Evolutionary conservation across 192 early-diverging fungal genomes (phyloP).

Genomic region (Tieghemiomyces parasiticus): DNA sequence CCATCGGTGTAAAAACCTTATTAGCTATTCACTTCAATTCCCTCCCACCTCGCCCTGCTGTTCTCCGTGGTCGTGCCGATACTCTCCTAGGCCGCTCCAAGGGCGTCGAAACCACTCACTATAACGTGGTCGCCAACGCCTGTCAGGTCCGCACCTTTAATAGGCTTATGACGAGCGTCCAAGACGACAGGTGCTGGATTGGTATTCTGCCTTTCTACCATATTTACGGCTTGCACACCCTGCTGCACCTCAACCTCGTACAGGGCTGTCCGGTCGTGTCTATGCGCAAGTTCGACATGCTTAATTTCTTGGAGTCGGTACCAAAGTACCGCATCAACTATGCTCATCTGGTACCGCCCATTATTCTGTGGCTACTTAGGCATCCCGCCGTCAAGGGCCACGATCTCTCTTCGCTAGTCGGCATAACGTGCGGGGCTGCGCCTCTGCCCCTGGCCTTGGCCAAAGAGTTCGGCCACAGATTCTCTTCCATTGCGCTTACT

Average conservation of each 20-base stretch:
- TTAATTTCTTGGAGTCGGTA: constrained; percentile 40
- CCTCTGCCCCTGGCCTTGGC: constrained; percentile 58
- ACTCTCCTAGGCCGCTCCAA: constrained; percentile 41
- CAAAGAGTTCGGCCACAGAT: constrained; percentile 24
- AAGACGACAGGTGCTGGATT: not conserved
- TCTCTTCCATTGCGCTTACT: constrained; percentile 26
- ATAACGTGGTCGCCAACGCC: constrained; percentile 52
- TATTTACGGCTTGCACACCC: constrained; percentile 46
- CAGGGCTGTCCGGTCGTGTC: constrained; percentile 21
- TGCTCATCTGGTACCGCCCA: constrained; percentile 48
- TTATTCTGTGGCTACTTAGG: constrained; percentile 55
- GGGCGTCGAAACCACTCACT: constrained; percentile 48
- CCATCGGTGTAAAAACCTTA: too few relatives aligned
- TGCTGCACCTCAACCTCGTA: constrained; percentile 22
- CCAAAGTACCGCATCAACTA: constrained; percentile 55
- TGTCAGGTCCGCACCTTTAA: constrained; percentile 23
- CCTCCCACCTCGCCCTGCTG: too few relatives aligned
- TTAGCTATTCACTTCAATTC: too few relatives aligned
- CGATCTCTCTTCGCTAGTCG: constrained; percentile 48
- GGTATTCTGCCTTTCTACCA: constrained; percentile 61
- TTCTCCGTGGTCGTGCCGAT: too few relatives aligned
- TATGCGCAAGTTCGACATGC: constrained; percentile 61
- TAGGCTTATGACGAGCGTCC: constrained; percentile 5
- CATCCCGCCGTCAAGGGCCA: constrained; percentile 54
- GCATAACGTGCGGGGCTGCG: constrained; percentile 60